phyloP scores from a whole-genome alignment of 2,329 filamentous ascomycete genomes.

The Pyricularia grisea region DNA sequence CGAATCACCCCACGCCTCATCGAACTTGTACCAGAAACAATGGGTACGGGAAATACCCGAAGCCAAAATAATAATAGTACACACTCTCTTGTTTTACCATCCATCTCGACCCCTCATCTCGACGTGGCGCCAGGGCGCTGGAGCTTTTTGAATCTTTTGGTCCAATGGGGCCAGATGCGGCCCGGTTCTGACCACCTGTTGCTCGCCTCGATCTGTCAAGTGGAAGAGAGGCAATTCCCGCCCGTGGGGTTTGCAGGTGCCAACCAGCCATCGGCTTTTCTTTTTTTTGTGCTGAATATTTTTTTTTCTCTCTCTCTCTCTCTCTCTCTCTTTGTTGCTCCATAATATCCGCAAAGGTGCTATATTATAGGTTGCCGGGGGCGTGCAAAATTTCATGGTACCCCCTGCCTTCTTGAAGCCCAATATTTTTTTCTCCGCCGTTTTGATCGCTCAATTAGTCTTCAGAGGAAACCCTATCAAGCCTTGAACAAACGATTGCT shows the following conservation, averaged over 20 bases:
- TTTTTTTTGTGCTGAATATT: not conserved
- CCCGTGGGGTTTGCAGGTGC: not conserved
- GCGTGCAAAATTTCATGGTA: constrained; percentile 1
- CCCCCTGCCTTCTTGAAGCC: not conserved
- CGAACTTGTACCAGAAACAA: not conserved
- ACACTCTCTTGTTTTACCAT: not conserved
- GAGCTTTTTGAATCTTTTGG: not conserved
- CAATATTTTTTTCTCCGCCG: not conserved
- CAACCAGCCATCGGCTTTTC: not conserved
- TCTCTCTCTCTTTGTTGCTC: not conserved
- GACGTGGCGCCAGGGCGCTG: not conserved
- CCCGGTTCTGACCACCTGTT: not conserved
- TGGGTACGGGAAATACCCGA: not conserved
- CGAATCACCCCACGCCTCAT: not conserved
- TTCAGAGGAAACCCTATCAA: not conserved
- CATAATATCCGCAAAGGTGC: not conserved
- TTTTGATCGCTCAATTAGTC: not conserved
- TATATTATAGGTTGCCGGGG: constrained; percentile 7
- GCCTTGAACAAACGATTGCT: not conserved
- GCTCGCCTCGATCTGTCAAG: not conserved
- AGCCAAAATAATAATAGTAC: not conserved
- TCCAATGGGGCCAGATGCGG: not conserved
- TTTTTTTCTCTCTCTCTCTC: no score
- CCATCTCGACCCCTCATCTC: not conserved
- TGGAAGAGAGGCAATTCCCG: constrained; percentile 1